These are phyloP conservation scores for Tricholomella constricta DNA, from an alignment of 768 basidiomycete species.

Conservation along the genomic window DNA sequence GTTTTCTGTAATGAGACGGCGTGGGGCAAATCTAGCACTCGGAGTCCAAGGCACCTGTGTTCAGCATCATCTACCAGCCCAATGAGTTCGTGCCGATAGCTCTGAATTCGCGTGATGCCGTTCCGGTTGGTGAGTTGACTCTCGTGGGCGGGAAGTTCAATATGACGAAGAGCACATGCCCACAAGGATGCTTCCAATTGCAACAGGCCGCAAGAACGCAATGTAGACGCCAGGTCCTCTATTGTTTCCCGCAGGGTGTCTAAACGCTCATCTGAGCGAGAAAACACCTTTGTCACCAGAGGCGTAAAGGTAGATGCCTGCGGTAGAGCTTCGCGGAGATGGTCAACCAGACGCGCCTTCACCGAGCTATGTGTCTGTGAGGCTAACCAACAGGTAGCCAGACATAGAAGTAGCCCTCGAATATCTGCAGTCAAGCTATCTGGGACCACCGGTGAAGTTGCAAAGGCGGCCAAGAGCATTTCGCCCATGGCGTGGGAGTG, in stretches of 20 bases:
- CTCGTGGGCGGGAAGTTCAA: slow-evolving; percentile 38
- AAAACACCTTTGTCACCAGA: slow-evolving; percentile 17
- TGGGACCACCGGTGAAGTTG: neutral
- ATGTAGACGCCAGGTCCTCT: slow-evolving; percentile 25
- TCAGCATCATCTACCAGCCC: slow-evolving; percentile 55
- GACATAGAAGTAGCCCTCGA: slow-evolving; percentile 11
- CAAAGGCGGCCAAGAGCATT: slow-evolving; percentile 6
- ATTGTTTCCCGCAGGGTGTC: slow-evolving; percentile 15
- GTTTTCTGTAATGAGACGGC: neutral
- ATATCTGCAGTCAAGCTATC: slow-evolving; percentile 5
- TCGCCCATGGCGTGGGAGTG: slow-evolving; percentile 7
- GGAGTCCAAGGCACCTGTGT: slow-evolving; percentile 42
- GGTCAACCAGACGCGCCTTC: slow-evolving; percentile 15
- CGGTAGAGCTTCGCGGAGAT: slow-evolving; percentile 29
- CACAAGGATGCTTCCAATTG: slow-evolving; percentile 53
- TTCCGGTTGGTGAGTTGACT: slow-evolving; percentile 14
- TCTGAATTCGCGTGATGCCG: slow-evolving; percentile 26
- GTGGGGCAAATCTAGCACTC: slow-evolving; percentile 2
- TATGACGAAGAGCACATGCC: slow-evolving; percentile 48
- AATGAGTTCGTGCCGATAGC: slow-evolving; percentile 43
- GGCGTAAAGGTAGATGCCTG: slow-evolving; percentile 19
- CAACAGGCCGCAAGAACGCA: slow-evolving; percentile 37
- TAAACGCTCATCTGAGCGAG: slow-evolving; percentile 13
- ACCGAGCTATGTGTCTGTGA: neutral
- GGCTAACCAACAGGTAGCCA: slow-evolving; percentile 16